Evolutionary conservation across 2,329 filamentous ascomycete genomes (phyloP).

Genomic region (Fusarium sp.): DNA sequence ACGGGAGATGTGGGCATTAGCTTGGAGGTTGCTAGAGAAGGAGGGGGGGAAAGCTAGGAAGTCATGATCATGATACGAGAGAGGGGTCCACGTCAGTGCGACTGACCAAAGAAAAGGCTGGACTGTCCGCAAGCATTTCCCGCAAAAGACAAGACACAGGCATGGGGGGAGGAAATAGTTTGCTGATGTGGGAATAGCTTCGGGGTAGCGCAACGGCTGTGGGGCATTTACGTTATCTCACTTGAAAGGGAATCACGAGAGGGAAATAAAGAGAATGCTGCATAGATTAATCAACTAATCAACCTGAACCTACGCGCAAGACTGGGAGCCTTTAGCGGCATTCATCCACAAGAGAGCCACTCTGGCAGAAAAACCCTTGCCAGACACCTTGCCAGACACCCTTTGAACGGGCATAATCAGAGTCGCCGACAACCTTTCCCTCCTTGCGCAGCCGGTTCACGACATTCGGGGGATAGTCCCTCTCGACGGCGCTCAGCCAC

Average conservation of each 20-base stretch:
- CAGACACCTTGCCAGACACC: too few relatives aligned
- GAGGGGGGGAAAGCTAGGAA: not conserved
- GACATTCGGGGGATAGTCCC: not conserved
- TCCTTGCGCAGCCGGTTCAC: too few relatives aligned
- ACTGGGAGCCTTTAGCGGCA: too few relatives aligned
- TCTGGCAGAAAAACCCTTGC: not conserved
- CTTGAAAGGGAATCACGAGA: not conserved
- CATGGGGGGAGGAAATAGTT: not conserved
- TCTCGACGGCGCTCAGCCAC: not conserved
- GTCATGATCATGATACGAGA: not conserved
- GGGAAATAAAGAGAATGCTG: not conserved
- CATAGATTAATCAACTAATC: not conserved
- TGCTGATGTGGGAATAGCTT: not conserved
- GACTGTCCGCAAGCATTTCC: not conserved
- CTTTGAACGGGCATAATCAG: too few relatives aligned
- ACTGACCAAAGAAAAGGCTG: not conserved
- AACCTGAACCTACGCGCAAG: too few relatives aligned
- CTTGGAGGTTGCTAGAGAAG: not conserved
- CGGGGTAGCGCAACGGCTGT: not conserved
- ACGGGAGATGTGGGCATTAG: not conserved
- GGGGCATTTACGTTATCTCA: not conserved
- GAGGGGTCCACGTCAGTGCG: not conserved
- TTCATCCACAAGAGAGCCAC: not conserved
- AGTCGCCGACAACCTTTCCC: too few relatives aligned
- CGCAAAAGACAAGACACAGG: not conserved